Conservation (phyloP, 495 filamentous ascomycete genomes). For the Penicillium daleae region DNA sequence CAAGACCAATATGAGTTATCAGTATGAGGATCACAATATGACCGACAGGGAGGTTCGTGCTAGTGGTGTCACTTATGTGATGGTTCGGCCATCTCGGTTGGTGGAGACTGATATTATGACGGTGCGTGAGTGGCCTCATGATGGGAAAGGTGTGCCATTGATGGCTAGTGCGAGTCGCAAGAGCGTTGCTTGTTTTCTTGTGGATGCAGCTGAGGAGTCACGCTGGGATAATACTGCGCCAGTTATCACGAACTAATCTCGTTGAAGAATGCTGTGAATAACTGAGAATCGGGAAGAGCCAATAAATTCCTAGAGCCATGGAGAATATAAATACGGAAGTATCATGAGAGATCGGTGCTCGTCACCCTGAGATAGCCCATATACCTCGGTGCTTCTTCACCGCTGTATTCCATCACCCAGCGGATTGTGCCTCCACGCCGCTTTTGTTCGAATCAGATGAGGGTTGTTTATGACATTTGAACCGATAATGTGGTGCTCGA, state of each 20-base stretch:
- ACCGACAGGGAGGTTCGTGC: conserved; percentile 44
- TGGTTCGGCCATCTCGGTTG: conserved; percentile 46
- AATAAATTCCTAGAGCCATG: background rate
- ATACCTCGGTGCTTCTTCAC: background rate
- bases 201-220: conserved; percentile 21
- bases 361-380: background rate
- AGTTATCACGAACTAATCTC: conserved; percentile 32
- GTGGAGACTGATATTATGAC: conserved; percentile 28
- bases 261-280: background rate
- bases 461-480: too few species aligned
- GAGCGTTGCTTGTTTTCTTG: conserved; percentile 33
- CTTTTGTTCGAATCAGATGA: too few species aligned
- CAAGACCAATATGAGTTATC: conserved; percentile 50
- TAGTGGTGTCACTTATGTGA: conserved; percentile 45
- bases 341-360: background rate
- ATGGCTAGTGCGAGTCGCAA: conserved; percentile 33
- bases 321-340: background rate
- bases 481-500: too few species aligned
- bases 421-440: conserved; percentile 13
- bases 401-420: background rate
- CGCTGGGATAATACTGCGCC: conserved; percentile 33
- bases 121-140: conserved; percentile 31
- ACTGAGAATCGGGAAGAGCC: background rate
- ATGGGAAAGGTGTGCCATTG: conserved; percentile 33
- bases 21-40: conserved; percentile 48